Evolutionary conservation across 1,139 yeast genomes (phyloP).

Genomic region (Magnusiomyces magnusii): DNA sequence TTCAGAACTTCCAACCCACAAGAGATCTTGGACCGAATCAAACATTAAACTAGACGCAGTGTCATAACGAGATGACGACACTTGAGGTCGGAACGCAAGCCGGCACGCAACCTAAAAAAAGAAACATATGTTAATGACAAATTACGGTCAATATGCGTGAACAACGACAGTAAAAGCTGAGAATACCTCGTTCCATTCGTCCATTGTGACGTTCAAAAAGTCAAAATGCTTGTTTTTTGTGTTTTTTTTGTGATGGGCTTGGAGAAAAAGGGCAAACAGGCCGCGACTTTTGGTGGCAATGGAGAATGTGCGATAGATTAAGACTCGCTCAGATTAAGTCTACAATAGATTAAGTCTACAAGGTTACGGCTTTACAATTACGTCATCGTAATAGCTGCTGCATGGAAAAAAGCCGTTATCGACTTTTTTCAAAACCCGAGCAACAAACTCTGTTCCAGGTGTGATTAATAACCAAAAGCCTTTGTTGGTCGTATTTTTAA

Average conservation of each 20-base stretch:
- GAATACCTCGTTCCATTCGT: slow-evolving; percentile 42
- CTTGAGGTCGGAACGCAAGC: slow-evolving; percentile 20
- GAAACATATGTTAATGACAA: not conserved
- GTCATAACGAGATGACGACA: slow-evolving; percentile 23
- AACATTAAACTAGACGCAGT: slow-evolving; percentile 41
- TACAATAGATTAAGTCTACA: too few relatives aligned
- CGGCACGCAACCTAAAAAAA: slow-evolving; percentile 22
- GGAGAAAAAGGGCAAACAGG: too few relatives aligned
- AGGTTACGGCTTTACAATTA: too few relatives aligned
- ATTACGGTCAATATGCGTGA: slow-evolving; percentile 1
- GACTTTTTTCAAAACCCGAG: too few relatives aligned
- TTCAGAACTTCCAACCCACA: slow-evolving; percentile 78
- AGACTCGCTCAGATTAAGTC: too few relatives aligned
- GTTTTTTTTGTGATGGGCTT: too few relatives aligned
- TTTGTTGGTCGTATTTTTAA: too few relatives aligned
- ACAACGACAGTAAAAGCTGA: slow-evolving; percentile 1
- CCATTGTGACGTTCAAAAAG: slow-evolving; percentile 29
- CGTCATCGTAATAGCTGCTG: too few relatives aligned
- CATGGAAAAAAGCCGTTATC: too few relatives aligned
- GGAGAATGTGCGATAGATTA: not conserved
- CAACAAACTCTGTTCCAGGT: too few relatives aligned
- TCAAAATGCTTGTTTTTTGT: too few relatives aligned
- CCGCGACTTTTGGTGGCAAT: not conserved
- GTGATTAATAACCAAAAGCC: too few relatives aligned
- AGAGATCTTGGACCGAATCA: slow-evolving; percentile 62